A percentile compares a stretch with the other conserved stretches of the same genome.
Conservation (phyloP, 345 rosid genomes). For the Euphorbia tirucalli region DNA sequence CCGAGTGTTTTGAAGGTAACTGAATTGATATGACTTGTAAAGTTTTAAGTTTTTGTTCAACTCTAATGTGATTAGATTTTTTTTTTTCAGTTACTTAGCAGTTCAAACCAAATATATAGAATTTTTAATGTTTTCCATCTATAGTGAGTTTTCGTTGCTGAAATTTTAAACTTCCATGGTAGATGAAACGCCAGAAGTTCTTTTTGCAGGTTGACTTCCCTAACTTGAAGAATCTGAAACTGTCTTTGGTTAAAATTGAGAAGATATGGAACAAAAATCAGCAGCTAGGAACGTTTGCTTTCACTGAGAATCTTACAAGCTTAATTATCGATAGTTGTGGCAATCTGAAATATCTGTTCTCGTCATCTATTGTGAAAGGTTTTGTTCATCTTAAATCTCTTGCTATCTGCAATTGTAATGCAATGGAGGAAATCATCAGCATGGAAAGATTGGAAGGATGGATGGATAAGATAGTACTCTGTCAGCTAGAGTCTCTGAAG, state of each 20-base stretch:
- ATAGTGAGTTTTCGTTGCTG: too few species aligned
- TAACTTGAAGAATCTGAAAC: constrained; percentile 1
- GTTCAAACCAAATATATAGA: too few species aligned
- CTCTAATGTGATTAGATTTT: too few species aligned
- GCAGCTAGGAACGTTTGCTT: background rate
- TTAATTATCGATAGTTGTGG: background rate
- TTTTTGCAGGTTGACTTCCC: constrained; percentile 10
- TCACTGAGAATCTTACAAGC: background rate
- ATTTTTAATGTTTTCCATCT: too few species aligned
- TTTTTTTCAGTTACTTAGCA: too few species aligned
- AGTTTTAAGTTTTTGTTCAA: too few species aligned
- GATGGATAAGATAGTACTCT: background rate
- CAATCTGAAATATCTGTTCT: constrained; percentile 11
- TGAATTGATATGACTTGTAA: too few species aligned
- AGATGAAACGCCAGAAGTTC: background rate
- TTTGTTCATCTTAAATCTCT: constrained; percentile 5
- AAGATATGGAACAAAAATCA: background rate
- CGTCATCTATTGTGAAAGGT: background rate
- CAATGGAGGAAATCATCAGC: constrained; percentile 8
- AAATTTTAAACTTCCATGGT: background rate
- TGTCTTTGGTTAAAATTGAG: background rate
- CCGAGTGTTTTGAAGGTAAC: too few species aligned
- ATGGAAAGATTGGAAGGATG: background rate
- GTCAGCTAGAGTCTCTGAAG: background rate
- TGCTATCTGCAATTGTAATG: background rate